Conservation (phyloP, 176 grass and related monocot genomes). For the Aegilops sharonensis region DNA sequence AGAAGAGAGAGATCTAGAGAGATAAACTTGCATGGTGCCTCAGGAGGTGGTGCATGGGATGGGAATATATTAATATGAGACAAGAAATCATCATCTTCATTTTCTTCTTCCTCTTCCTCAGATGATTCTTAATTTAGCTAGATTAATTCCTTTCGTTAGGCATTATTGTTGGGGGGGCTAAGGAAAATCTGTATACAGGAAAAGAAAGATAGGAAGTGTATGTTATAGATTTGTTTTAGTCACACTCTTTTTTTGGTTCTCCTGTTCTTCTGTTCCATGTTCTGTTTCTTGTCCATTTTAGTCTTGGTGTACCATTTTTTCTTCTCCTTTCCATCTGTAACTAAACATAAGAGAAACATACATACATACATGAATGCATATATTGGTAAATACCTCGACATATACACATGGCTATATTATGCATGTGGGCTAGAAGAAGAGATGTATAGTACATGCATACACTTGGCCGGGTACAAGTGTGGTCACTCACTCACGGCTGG, state of each 20-base stretch:
- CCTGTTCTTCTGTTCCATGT: neutral
- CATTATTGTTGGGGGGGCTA: slow-evolving; percentile 64
- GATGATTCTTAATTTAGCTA: slow-evolving; percentile 76
- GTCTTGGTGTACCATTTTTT: slow-evolving; percentile 50
- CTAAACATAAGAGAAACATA: slow-evolving; percentile 69
- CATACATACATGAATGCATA: slow-evolving; percentile 53
- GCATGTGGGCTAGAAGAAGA: slow-evolving; percentile 8
- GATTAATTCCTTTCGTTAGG: slow-evolving; percentile 78
- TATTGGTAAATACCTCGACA: slow-evolving; percentile 42
- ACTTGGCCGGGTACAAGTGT: slow-evolving; percentile 28
- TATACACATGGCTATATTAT: neutral
- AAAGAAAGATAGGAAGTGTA: slow-evolving; percentile 72
- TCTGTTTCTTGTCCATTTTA: slow-evolving; percentile 36
- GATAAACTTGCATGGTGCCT: slow-evolving; percentile 35
- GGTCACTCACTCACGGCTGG: slow-evolving; percentile 7
- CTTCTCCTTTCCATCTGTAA: slow-evolving; percentile 43
- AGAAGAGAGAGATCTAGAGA: slow-evolving; percentile 34
- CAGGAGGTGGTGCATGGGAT: slow-evolving; percentile 39
- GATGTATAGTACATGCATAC: neutral
- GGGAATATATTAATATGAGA: slow-evolving; percentile 58
- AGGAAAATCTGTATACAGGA: slow-evolving; percentile 71
- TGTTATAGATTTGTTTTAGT: slow-evolving; percentile 64
- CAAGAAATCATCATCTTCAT: neutral
- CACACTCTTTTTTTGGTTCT: slow-evolving; percentile 40
- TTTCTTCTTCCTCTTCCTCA: slow-evolving; percentile 38